A percentile compares a stretch with the other conserved stretches of the same genome.
Conservation (phyloP, 139 green algal species). For the Micromonas commoda region DNA sequence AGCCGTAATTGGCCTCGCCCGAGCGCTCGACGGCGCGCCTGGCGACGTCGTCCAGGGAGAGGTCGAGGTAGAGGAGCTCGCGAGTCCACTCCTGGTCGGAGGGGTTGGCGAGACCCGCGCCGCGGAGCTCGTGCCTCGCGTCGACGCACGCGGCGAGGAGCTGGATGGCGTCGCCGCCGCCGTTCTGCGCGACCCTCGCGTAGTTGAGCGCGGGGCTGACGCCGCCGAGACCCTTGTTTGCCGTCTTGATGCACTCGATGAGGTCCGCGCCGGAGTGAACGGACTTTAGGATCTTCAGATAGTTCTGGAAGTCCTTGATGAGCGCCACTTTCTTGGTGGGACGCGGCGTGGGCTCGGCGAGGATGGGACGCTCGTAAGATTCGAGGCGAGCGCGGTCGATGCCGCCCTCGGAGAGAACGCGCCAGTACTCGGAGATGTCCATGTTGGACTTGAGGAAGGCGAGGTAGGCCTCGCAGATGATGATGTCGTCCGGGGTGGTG, state of each 20-base stretch:
- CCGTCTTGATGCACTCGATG: slow-evolving; percentile 33
- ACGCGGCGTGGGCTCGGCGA: slow-evolving; percentile 70
- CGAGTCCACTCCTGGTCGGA: slow-evolving; percentile 29
- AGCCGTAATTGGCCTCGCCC: background rate
- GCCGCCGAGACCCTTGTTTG: background rate
- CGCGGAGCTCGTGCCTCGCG: slow-evolving; percentile 71
- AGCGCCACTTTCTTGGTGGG: slow-evolving; percentile 72
- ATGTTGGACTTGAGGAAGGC: slow-evolving; percentile 72
- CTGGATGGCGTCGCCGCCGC: slow-evolving; percentile 43
- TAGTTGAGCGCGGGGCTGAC: slow-evolving; percentile 31
- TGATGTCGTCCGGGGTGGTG: slow-evolving; percentile 94
- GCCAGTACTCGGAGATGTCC: slow-evolving; percentile 83
- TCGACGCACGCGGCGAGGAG: slow-evolving; percentile 79
- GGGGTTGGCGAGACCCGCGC: slow-evolving; percentile 48
- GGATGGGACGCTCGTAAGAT: slow-evolving; percentile 84
- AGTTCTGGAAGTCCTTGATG: slow-evolving; percentile 85
- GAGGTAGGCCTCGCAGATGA: slow-evolving; percentile 95
- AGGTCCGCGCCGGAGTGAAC: slow-evolving; percentile 69
- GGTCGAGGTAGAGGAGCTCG: slow-evolving; percentile 94
- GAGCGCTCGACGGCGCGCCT: background rate
- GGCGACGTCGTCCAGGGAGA: slow-evolving; percentile 81
- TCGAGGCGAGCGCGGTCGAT: slow-evolving; percentile 80
- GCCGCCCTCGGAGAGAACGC: slow-evolving; percentile 72
- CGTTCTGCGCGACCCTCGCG: slow-evolving; percentile 31
- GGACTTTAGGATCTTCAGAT: slow-evolving; percentile 89